phyloP scores from a whole-genome alignment of 2,329 filamentous ascomycete genomes.

The Rhynchosporium graminicola region DNA sequence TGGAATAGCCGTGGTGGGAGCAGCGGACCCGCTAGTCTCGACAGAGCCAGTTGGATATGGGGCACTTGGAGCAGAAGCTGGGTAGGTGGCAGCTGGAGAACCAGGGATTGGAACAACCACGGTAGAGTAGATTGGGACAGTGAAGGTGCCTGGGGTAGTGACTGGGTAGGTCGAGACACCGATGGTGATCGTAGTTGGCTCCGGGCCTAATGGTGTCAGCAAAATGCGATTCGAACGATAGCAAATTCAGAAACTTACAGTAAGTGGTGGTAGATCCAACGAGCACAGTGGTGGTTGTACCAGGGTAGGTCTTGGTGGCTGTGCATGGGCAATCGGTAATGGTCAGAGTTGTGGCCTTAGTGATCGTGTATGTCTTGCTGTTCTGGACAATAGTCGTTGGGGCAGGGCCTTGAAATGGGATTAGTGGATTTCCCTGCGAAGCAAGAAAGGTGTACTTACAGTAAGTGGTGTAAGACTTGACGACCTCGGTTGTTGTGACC shows the following conservation, averaged over 20 bases:
- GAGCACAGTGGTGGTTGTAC: conserved; percentile 18
- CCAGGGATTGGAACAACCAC: conserved; percentile 22
- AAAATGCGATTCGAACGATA: neutral
- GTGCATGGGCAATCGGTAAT: conserved; percentile 47
- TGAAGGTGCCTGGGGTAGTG: conserved; percentile 29
- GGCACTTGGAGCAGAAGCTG: conserved; percentile 16
- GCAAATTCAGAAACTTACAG: conserved; percentile 11
- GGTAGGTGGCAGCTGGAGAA: conserved; percentile 16
- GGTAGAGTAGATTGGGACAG: conserved; percentile 24
- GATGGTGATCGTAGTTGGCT: conserved; percentile 48
- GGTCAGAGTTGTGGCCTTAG: conserved; percentile 53
- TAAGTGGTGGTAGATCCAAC: conserved; percentile 25
- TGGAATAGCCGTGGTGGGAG: conserved; percentile 2
- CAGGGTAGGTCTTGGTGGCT: conserved; percentile 20
- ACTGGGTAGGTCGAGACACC: conserved; percentile 50
- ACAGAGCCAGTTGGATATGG: conserved; percentile 2
- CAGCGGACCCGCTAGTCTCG: too few species aligned
- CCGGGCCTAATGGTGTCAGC: conserved; percentile 42
- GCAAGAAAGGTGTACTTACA: conserved; percentile 51
- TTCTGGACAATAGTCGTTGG: conserved; percentile 22
- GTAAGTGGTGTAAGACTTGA: conserved; percentile 51
- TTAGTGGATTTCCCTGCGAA: neutral
- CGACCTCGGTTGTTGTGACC: conserved; percentile 44
- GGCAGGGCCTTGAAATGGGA: conserved; percentile 3
- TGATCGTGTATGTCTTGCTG: conserved; percentile 56